Evolutionary conservation across 805 yeast genomes (phyloP).

Genomic region (Grigorovia humatica): DNA sequence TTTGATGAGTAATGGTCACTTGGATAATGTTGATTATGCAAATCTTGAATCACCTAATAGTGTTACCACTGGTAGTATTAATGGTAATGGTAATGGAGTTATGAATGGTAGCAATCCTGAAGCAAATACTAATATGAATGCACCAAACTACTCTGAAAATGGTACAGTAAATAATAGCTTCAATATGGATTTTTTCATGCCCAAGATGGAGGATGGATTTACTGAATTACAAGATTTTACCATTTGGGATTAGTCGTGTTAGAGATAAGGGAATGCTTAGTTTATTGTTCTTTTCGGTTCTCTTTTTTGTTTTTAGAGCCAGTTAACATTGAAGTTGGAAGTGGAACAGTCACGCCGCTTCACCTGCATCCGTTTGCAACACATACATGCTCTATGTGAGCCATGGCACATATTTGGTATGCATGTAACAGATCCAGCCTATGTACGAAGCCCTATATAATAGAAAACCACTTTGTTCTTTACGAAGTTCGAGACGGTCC

Average conservation of each 20-base stretch:
- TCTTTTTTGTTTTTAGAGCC: too few relatives aligned
- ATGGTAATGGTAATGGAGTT: background rate
- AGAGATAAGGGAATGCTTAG: too few relatives aligned
- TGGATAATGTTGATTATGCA: background rate
- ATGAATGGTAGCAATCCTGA: background rate
- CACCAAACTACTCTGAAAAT: background rate
- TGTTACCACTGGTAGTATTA: background rate
- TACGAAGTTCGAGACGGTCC: too few relatives aligned
- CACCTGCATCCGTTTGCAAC: too few relatives aligned
- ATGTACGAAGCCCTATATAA: too few relatives aligned
- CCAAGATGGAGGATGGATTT: conserved; percentile 16
- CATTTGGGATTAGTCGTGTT: conserved; percentile 17
- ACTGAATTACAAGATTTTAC: conserved; percentile 25
- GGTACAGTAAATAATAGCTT: background rate
- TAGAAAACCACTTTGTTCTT: too few relatives aligned
- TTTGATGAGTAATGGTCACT: background rate
- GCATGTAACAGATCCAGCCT: too few relatives aligned
- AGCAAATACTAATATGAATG: background rate
- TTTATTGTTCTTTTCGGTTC: too few relatives aligned
- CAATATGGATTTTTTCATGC: conserved; percentile 5
- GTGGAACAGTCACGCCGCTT: too few relatives aligned
- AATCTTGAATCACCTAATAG: background rate
- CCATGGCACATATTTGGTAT: too few relatives aligned
- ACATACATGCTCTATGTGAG: too few relatives aligned
- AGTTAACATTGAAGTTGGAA: too few relatives aligned